Percentiles rank a stretch among this genome's conserved stretches.
These are phyloP conservation scores for Ustilago trichophora DNA, from an alignment of 1,284 basidiomycete genomes.

Conservation along the genomic window DNA sequence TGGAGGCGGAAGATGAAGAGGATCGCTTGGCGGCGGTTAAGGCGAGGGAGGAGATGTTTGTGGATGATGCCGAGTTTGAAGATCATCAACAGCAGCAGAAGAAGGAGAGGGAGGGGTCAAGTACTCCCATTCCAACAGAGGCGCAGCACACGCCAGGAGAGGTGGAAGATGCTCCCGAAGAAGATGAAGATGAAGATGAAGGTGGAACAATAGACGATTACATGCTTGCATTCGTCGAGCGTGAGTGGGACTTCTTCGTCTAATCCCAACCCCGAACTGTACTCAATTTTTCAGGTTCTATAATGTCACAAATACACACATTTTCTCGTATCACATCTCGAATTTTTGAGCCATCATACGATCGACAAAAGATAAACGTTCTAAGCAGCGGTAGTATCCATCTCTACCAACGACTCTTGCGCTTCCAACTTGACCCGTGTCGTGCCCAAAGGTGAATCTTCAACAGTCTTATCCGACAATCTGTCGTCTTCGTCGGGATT, in stretches of 20 bases:
- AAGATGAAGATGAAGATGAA: constrained; percentile 69
- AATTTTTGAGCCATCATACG: too few species aligned
- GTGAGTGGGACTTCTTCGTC: constrained; percentile 79
- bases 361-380: too few species aligned
- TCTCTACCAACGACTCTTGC: too few species aligned
- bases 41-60: constrained; percentile 82
- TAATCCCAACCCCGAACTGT: too few species aligned
- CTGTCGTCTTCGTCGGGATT: background rate
- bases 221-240: constrained; percentile 80
- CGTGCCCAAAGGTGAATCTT: constrained; percentile 3
- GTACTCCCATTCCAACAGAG: too few species aligned
- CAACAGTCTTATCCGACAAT: constrained; percentile 17
- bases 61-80: constrained; percentile 72
- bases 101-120: background rate
- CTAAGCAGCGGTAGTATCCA: too few species aligned
- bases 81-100: too few species aligned
- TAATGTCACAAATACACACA: too few species aligned
- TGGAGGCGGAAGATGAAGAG: constrained; percentile 86
- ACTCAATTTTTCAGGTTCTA: too few species aligned
- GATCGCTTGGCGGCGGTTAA: constrained; percentile 81
- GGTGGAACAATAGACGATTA: constrained; percentile 84
- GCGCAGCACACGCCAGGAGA: too few species aligned
- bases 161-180: constrained; percentile 71
- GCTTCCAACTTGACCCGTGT: background rate
- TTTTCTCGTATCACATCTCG: too few species aligned